Conservation (phyloP, 2,329 filamentous ascomycete species). For the Colletotrichum aenigma region DNA sequence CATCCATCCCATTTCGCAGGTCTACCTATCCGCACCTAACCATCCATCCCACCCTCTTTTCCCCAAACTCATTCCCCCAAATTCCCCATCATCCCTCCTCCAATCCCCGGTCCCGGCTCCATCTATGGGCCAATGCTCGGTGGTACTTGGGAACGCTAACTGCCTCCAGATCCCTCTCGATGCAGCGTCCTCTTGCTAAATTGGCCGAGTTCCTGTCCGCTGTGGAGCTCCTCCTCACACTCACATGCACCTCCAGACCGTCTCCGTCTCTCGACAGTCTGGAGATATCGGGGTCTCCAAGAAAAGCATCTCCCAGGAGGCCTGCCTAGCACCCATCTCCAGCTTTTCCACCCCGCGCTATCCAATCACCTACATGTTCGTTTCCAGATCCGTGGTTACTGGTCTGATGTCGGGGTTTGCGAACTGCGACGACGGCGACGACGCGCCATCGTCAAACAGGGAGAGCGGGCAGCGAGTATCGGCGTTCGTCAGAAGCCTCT, state of each 20-base stretch:
- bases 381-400: not conserved
- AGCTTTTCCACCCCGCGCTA: conserved; percentile 1
- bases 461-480: too few relatives aligned
- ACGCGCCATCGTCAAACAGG: not conserved
- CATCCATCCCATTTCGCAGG: not conserved
- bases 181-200: conserved; percentile 15
- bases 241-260: conserved; percentile 2
- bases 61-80: conserved; percentile 9
- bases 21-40: too few relatives aligned
- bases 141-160: conserved; percentile 27
- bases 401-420: conserved; percentile 8
- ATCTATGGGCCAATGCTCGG: conserved; percentile 30
- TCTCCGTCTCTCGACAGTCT: not conserved
- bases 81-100: conserved; percentile 11
- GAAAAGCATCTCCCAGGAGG: not conserved
- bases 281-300: conserved; percentile 5
- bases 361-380: not conserved
- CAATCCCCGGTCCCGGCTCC: conserved; percentile 20
- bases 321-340: not conserved
- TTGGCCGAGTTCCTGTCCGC: conserved; percentile 22
- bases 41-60: not conserved
- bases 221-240: not conserved
- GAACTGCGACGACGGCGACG: not conserved
- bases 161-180: conserved; percentile 6
- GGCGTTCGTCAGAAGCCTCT: too few relatives aligned